Evolutionary conservation across 108 stramenopile genomes (phyloP).

Genomic region (Aurantiochytrium sp.): DNA sequence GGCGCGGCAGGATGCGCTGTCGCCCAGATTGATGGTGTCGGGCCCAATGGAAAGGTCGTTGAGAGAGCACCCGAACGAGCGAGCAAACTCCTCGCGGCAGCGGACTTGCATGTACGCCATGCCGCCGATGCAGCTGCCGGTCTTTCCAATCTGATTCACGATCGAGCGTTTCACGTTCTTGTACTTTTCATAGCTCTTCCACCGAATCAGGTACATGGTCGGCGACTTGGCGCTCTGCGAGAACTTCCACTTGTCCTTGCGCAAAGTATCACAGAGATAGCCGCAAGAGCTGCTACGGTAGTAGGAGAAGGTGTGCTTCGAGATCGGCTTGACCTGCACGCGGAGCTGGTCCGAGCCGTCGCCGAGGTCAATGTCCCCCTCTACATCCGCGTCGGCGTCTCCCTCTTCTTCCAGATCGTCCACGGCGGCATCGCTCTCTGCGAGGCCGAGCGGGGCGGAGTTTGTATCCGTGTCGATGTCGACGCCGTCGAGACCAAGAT

Average conservation of each 20-base stretch:
- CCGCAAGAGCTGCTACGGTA: neutral
- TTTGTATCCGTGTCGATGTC: too few relatives aligned
- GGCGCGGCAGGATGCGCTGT: neutral
- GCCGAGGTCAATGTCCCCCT: neutral
- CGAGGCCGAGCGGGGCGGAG: too few relatives aligned
- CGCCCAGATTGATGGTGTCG: neutral
- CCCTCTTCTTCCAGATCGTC: neutral
- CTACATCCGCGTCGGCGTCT: neutral
- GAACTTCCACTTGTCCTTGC: neutral
- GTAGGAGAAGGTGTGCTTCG: neutral
- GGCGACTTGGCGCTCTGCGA: neutral
- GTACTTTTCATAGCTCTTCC: constrained; percentile 32
- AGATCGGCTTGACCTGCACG: neutral
- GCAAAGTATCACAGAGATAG: neutral
- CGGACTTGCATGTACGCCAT: neutral
- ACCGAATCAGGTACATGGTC: neutral
- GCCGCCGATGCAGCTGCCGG: neutral
- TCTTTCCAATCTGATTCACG: neutral
- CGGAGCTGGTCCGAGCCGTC: neutral
- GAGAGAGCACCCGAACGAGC: neutral
- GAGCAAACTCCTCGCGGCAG: neutral
- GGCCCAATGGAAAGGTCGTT: neutral
- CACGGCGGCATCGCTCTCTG: too few relatives aligned
- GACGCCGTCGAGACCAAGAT: neutral
- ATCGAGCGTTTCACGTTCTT: constrained; percentile 6